phyloP scores from a whole-genome alignment of 1,284 basidiomycete species.

The Vanrija sp. region DNA sequence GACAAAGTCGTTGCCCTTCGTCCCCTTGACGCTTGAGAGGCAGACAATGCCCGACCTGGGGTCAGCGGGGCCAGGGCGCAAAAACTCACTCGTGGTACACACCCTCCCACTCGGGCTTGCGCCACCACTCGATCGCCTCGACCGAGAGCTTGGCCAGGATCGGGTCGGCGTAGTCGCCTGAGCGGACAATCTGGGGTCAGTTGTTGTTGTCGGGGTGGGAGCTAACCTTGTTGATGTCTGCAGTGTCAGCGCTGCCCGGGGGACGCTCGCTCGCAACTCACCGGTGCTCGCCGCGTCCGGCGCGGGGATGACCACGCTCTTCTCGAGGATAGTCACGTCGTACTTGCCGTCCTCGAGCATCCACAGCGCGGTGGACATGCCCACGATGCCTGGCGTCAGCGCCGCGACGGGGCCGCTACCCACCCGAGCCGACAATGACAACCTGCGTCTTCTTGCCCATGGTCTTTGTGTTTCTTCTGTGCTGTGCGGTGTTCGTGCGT shows the following conservation, averaged over 20 bases:
- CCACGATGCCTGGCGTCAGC: constrained; percentile 40
- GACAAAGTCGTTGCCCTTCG: constrained; percentile 26
- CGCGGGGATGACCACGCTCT: constrained; percentile 41
- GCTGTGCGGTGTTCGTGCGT: too few relatives aligned
- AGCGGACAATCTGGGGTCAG: constrained; percentile 40
- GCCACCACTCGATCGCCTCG: constrained; percentile 47
- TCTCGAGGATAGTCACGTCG: constrained; percentile 47
- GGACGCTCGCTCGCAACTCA: constrained; percentile 19
- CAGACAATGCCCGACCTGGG: constrained; percentile 41
- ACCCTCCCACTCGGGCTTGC: constrained; percentile 59
- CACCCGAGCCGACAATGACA: constrained; percentile 19
- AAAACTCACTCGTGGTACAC: constrained; percentile 70
- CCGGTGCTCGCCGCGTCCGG: constrained; percentile 48
- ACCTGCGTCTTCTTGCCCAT: constrained; percentile 17
- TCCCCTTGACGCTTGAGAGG: constrained; percentile 13
- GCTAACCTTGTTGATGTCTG: constrained; percentile 47
- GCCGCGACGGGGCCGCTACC: not conserved
- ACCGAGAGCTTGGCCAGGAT: constrained; percentile 36
- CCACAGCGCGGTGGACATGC: constrained; percentile 47
- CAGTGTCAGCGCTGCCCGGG: not conserved
- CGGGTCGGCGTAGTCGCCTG: constrained; percentile 47
- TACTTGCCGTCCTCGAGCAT: constrained; percentile 45
- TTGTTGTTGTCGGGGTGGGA: not conserved
- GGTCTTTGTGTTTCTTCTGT: not conserved
- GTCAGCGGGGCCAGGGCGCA: not conserved